Conservation (phyloP, 169 alveolate genomes). For the Plasmodium vivax region DNA sequence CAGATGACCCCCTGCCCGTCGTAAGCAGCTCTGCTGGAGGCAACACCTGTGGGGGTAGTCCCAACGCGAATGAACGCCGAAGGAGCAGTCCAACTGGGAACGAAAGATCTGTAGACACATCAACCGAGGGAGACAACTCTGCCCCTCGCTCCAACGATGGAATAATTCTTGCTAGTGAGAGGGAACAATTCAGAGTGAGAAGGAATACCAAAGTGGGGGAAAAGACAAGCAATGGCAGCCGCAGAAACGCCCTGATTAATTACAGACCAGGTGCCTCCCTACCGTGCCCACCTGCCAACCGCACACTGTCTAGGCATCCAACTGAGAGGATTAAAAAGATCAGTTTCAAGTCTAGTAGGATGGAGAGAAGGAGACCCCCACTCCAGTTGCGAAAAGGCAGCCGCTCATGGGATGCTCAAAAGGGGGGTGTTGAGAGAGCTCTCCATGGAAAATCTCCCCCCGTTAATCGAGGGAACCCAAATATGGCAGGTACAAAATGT, state of each 20-base stretch:
- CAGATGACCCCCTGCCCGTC: not conserved
- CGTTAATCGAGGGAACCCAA: not conserved
- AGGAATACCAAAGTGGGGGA: not conserved
- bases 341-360: not conserved
- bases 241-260: not conserved
- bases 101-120: not conserved
- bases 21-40: not conserved
- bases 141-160: not conserved
- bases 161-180: not conserved
- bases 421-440: not conserved
- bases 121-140: not conserved
- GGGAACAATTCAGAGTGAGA: not conserved
- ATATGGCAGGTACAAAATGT: not conserved
- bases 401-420: not conserved
- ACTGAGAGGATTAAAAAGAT: not conserved
- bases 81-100: not conserved
- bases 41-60: not conserved
- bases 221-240: not conserved
- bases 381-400: not conserved
- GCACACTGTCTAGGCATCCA: not conserved
- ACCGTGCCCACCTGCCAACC: not conserved
- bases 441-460: not conserved
- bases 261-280: not conserved
- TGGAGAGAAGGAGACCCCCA: not conserved
- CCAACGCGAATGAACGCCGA: too few species aligned